Conservation (phyloP, 148 eudicot genomes). For the Rhododendron williamsianum region DNA sequence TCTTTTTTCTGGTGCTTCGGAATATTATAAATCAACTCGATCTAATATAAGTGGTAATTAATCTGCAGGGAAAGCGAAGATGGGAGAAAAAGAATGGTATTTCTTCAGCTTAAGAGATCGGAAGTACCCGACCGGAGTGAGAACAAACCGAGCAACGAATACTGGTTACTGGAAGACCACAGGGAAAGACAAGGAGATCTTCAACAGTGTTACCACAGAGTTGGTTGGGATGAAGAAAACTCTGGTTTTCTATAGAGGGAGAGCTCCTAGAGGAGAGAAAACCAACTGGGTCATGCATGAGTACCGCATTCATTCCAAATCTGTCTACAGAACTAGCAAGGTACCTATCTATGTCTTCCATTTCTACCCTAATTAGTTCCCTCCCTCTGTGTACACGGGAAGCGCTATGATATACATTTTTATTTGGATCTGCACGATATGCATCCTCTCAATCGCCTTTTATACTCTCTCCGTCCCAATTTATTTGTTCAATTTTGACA, state of each 20-base stretch:
- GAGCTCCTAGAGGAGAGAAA: slow-evolving; percentile 95
- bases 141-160: slow-evolving; percentile 86
- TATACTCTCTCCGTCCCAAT: too few relatives aligned
- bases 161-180: slow-evolving; percentile 97
- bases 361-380: not conserved
- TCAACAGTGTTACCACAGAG: slow-evolving; percentile 52
- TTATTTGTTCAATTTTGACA: too few relatives aligned
- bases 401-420: not conserved
- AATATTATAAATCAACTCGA: not conserved
- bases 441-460: not conserved
- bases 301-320: slow-evolving; percentile 79
- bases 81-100: slow-evolving; percentile 94
- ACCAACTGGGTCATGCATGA: slow-evolving; percentile 98
- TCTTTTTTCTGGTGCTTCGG: not conserved
- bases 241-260: slow-evolving; percentile 75
- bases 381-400: not conserved
- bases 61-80: slow-evolving; percentile 62
- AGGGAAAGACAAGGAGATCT: slow-evolving; percentile 90
- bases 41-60: not conserved
- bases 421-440: not conserved
- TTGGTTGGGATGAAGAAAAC: slow-evolving; percentile 93
- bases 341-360: slow-evolving; percentile 12
- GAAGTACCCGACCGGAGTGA: slow-evolving; percentile 86
- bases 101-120: slow-evolving; percentile 82
- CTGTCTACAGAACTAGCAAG: slow-evolving; percentile 76